Evolutionary conservation across 805 yeast genomes (phyloP).

Genomic region (Metschnikowia lochheadii): DNA sequence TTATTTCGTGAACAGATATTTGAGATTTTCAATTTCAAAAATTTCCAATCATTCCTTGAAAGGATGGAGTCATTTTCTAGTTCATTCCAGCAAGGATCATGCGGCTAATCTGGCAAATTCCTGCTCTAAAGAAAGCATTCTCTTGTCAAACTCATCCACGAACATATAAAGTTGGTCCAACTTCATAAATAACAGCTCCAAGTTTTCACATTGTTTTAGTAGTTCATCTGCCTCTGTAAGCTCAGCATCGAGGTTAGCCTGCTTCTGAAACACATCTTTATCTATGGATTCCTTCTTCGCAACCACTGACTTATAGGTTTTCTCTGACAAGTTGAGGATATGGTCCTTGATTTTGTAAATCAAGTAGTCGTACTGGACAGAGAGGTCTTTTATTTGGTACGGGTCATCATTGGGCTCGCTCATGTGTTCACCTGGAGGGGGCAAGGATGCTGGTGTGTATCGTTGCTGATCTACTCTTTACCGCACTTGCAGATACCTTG

Average conservation of each 20-base stretch:
- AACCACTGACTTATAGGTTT: slow-evolving; percentile 28
- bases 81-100: no score
- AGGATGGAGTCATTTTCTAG: no score
- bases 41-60: no score
- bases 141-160: slow-evolving; percentile 20
- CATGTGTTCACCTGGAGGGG: not conserved
- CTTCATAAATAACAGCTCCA: slow-evolving; percentile 51
- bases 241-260: slow-evolving; percentile 34
- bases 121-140: slow-evolving; percentile 18
- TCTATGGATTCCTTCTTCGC: slow-evolving; percentile 29
- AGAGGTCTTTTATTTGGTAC: slow-evolving; percentile 53
- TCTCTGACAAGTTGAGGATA: slow-evolving; percentile 44
- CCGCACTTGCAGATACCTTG: not conserved
- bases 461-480: not conserved
- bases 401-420: slow-evolving; percentile 46
- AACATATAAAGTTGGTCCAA: slow-evolving; percentile 45
- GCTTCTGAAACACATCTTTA: slow-evolving; percentile 18
- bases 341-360: slow-evolving; percentile 58
- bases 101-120: slow-evolving; percentile 5
- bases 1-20: no score
- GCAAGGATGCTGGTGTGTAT: not conserved
- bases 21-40: no score
- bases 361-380: slow-evolving; percentile 61
- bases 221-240: slow-evolving; percentile 37
- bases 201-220: slow-evolving; percentile 42